Evolutionary conservation across 1,139 yeast species (phyloP).

Genomic region (Suzukiozyma palmioleophila): DNA sequence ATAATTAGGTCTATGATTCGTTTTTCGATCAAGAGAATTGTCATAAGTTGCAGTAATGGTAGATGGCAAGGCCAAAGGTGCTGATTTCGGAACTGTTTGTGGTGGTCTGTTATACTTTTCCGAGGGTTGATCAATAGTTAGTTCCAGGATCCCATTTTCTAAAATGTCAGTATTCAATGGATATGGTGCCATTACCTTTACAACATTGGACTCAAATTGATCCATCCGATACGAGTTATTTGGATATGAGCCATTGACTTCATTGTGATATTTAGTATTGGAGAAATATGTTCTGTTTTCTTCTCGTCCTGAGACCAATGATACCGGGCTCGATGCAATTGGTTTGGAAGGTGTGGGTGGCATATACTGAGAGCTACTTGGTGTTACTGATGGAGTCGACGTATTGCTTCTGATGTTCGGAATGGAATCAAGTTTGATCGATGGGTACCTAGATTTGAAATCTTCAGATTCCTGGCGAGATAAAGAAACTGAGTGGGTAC

Average conservation of each 20-base stretch:
- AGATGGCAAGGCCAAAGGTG: conserved; percentile 5
- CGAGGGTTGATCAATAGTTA: not conserved
- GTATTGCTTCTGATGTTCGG: too few relatives aligned
- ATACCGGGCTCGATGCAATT: too few relatives aligned
- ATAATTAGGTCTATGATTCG: too few relatives aligned
- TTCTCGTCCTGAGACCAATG: too few relatives aligned
- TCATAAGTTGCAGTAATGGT: conserved; percentile 1
- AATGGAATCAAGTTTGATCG: conserved; percentile 4
- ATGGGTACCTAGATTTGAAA: conserved; percentile 9
- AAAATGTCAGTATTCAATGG: not conserved
- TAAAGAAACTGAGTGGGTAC: too few relatives aligned
- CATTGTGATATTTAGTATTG: too few relatives aligned
- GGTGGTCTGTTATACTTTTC: conserved; percentile 3
- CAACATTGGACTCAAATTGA: not conserved
- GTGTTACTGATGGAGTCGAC: too few relatives aligned
- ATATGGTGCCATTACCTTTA: not conserved
- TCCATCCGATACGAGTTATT: not conserved
- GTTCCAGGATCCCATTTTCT: not conserved
- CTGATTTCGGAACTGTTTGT: conserved; percentile 3
- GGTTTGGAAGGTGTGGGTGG: too few relatives aligned
- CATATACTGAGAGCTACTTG: too few relatives aligned
- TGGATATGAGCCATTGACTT: not conserved
- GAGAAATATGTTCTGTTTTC: too few relatives aligned
- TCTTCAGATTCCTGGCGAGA: too few relatives aligned
- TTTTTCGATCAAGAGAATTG: not conserved